Percentiles rank a stretch among this genome's conserved stretches.
These are phyloP conservation scores for Butyriboletus loyo DNA, from an alignment of 768 basidiomycete species.

Conservation along the genomic window DNA sequence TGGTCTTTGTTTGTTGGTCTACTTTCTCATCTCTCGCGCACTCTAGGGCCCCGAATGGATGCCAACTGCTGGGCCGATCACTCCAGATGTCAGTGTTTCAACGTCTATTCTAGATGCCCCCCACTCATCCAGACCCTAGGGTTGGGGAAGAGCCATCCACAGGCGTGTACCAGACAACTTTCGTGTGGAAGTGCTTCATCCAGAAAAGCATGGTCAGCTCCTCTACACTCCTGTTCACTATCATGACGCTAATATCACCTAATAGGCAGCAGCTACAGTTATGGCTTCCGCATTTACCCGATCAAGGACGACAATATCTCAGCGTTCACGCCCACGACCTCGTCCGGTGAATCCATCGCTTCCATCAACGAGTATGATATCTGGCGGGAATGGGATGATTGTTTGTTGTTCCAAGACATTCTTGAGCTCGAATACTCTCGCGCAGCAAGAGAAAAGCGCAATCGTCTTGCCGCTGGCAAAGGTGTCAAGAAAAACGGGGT, in stretches of 20 bases:
- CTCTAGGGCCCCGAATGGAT: constrained; percentile 8
- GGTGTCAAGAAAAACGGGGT: constrained; percentile 71
- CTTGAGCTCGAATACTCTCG: constrained; percentile 64
- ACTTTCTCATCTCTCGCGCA: background rate
- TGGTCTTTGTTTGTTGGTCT: background rate
- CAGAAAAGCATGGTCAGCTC: constrained; percentile 54
- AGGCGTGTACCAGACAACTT: constrained; percentile 59
- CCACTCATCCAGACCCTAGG: constrained; percentile 33
- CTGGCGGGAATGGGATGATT: constrained; percentile 83
- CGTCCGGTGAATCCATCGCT: constrained; percentile 38
- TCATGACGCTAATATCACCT: background rate
- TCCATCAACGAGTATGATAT: constrained; percentile 59
- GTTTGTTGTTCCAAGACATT: constrained; percentile 68
- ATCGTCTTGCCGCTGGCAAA: constrained; percentile 66
- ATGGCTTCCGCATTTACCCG: constrained; percentile 60
- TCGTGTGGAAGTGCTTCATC: constrained; percentile 53
- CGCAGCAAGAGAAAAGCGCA: constrained; percentile 64
- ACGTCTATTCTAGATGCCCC: background rate
- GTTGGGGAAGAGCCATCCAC: constrained; percentile 60
- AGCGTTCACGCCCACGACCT: constrained; percentile 8
- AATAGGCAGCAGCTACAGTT: constrained; percentile 51
- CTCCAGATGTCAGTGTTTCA: constrained; percentile 27
- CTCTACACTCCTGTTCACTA: background rate
- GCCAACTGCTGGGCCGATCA: constrained; percentile 8
- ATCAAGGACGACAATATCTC: constrained; percentile 36